Conservation (phyloP, 441 rosid genomes). For the Bruguiera hainesii region DNA sequence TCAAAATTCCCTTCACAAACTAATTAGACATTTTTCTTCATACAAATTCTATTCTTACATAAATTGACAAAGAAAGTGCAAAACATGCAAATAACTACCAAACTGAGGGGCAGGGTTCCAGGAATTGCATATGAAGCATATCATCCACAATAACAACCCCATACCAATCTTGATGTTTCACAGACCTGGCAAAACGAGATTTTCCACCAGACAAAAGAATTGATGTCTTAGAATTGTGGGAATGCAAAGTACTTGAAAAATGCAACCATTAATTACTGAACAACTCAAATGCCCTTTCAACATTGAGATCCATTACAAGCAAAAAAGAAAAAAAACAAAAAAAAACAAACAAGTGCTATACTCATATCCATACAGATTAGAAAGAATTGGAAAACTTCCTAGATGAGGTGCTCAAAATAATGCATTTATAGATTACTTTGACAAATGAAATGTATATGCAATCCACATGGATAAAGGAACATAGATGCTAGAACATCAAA, state of each 20-base stretch:
- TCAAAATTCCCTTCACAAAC: neutral
- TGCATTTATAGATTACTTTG: too few species aligned
- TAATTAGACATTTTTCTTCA: neutral
- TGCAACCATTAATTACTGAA: slow-evolving; percentile 1
- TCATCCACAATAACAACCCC: neutral
- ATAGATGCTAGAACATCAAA: too few species aligned
- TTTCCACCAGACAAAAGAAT: neutral
- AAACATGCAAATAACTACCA: neutral
- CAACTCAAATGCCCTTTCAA: neutral
- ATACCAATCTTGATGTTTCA: neutral
- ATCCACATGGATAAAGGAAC: too few species aligned
- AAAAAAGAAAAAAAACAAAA: too few species aligned
- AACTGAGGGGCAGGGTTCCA: neutral
- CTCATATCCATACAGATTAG: too few species aligned
- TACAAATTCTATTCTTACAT: neutral
- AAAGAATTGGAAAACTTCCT: too few species aligned
- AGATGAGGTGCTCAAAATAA: too few species aligned
- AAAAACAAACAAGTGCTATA: too few species aligned
- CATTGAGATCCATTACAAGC: too few species aligned
- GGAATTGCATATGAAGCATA: neutral
- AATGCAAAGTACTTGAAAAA: neutral
- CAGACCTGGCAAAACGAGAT: neutral
- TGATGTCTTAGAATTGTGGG: neutral
- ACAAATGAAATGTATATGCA: too few species aligned
- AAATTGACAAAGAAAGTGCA: neutral